Percentiles rank a stretch among this genome's conserved stretches.
Evolutionary conservation across 768 basidiomycete species (phyloP).

Genomic region (Suillus clintonianus): DNA sequence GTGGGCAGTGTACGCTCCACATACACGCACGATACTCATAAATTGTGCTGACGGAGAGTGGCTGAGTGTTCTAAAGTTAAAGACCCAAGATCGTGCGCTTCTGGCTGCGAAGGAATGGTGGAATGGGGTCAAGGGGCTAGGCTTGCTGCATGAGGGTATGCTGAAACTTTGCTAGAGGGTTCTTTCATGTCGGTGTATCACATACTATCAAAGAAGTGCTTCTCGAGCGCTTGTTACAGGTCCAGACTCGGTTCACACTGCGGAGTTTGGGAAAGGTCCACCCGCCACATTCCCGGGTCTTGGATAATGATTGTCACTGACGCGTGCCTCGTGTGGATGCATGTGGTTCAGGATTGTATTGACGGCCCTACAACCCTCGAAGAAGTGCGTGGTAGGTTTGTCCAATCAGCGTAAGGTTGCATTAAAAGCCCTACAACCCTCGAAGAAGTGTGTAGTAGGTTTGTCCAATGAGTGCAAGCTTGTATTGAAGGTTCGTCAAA

Average conservation of each 20-base stretch:
- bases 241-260: not conserved
- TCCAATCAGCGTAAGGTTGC: not conserved
- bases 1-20: slow-evolving; percentile 43
- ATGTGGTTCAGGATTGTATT: not conserved
- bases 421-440: not conserved
- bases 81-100: slow-evolving; percentile 59
- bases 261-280: not conserved
- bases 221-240: not conserved
- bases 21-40: slow-evolving; percentile 45
- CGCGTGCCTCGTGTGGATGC: not conserved
- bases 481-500: not conserved
- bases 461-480: not conserved
- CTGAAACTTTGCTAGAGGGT: not conserved
- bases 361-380: not conserved
- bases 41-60: slow-evolving; percentile 56
- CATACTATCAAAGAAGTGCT: not conserved
- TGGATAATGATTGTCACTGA: not conserved
- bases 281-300: too few relatives aligned
- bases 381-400: not conserved
- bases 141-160: slow-evolving; percentile 21
- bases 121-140: slow-evolving; percentile 59
- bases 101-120: slow-evolving; percentile 71
- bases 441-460: too few relatives aligned
- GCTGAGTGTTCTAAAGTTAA: slow-evolving; percentile 56
- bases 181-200: not conserved